A percentile compares a stretch with the other conserved stretches of the same genome.
phyloP scores from a whole-genome alignment of 306 rosid species.

The Prinsepia uniflora region DNA sequence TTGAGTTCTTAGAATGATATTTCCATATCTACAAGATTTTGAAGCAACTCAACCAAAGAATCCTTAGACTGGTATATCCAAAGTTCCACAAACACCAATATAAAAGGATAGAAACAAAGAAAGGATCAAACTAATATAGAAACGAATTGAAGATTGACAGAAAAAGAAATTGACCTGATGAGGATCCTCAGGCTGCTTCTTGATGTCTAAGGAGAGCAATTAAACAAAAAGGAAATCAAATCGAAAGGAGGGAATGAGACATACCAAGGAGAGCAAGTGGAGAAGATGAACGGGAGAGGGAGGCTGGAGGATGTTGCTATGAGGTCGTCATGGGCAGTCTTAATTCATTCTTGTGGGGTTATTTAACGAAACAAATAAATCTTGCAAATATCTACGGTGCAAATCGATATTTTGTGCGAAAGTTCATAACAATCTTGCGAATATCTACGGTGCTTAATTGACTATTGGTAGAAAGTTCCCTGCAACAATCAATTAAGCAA shows the following conservation, averaged over 20 bases:
- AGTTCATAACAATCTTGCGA: no score
- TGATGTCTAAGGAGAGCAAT: constrained; percentile 43
- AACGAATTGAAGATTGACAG: not conserved
- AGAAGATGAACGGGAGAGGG: not conserved
- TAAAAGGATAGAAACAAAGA: not conserved
- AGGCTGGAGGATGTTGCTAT: not conserved
- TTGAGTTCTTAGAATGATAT: constrained; percentile 86
- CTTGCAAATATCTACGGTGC: not conserved
- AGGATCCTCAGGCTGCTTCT: constrained; percentile 75
- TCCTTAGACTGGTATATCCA: constrained; percentile 55
- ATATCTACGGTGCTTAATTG: no score
- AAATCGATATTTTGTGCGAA: not conserved
- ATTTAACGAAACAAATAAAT: no score
- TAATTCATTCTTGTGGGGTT: not conserved
- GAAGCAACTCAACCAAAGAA: constrained; percentile 68
- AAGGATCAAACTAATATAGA: not conserved
- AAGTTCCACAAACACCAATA: not conserved
- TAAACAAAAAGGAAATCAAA: not conserved
- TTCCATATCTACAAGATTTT: constrained; percentile 91
- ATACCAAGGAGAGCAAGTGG: not conserved
- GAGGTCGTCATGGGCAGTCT: no score
- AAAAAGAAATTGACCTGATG: constrained; percentile 48
- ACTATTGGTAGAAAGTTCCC: no score
- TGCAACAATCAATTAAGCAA: constrained; percentile 37
- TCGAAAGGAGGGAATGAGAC: not conserved